A percentile compares a stretch with the other conserved stretches of the same genome.
These are phyloP conservation scores for Tulasnella calospora DNA, from an alignment of 768 basidiomycete species.

Conservation along the genomic window DNA sequence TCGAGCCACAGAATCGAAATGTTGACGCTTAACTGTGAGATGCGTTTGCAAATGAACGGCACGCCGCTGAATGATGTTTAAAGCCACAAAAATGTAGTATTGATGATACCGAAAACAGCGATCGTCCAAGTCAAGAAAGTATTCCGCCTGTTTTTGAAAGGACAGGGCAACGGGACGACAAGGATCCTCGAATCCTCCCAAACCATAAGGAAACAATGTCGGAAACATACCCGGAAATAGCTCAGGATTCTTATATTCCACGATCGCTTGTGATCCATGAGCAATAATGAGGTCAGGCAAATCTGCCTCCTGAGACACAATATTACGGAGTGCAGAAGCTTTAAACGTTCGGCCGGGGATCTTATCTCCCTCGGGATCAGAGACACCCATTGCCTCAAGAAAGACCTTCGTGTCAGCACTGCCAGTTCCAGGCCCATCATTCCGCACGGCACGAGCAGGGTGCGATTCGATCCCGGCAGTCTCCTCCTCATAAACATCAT, in stretches of 20 bases:
- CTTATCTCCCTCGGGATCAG: slow-evolving; percentile 34
- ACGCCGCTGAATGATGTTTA: slow-evolving; percentile 35
- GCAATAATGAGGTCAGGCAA: slow-evolving; percentile 33
- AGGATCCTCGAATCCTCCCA: slow-evolving; percentile 36
- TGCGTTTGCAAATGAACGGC: slow-evolving; percentile 32
- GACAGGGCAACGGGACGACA: slow-evolving; percentile 20
- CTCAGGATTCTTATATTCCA: slow-evolving; percentile 37
- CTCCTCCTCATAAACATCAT: background rate
- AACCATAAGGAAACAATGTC: slow-evolving; percentile 36
- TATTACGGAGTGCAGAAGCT: slow-evolving; percentile 34
- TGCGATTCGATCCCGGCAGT: background rate
- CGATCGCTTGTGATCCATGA: slow-evolving; percentile 30
- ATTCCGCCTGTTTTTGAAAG: slow-evolving; percentile 33
- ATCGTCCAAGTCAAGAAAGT: slow-evolving; percentile 31
- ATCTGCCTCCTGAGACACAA: slow-evolving; percentile 20
- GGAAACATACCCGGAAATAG: slow-evolving; percentile 37
- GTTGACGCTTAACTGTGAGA: slow-evolving; percentile 29
- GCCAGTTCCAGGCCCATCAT: background rate
- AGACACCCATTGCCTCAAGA: slow-evolving; percentile 36
- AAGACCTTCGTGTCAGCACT: slow-evolving; percentile 24
- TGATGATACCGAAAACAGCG: slow-evolving; percentile 32
- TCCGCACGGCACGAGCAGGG: background rate
- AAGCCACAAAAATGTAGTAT: slow-evolving; percentile 33
- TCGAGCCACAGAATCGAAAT: slow-evolving; percentile 15
- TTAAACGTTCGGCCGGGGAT: slow-evolving; percentile 32